Conservation (phyloP, 164 flowering plant species). For the Liquidambar formosana region DNA sequence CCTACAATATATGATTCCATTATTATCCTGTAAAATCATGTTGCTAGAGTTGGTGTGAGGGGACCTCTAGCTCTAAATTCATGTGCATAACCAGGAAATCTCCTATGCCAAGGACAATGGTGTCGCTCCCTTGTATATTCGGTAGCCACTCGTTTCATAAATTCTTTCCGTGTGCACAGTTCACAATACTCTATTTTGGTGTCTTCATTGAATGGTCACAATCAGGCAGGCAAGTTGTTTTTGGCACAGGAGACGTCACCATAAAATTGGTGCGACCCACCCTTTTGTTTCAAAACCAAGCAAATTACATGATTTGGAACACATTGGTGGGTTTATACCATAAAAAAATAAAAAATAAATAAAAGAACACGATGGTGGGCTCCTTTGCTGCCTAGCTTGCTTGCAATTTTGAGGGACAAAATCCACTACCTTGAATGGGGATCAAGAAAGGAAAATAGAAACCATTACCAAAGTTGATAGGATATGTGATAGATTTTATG, state of each 20-base stretch:
- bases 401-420: no score
- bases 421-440: no score
- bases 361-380: background rate
- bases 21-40: background rate
- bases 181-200: conserved; percentile 3
- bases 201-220: conserved; percentile 23
- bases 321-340: no score
- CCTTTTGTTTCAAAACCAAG: background rate
- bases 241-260: conserved; percentile 8
- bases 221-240: conserved; percentile 11
- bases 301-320: no score
- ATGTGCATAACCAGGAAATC: conserved; percentile 17
- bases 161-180: conserved; percentile 13
- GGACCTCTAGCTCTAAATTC: background rate
- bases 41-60: background rate
- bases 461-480: no score
- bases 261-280: background rate
- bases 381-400: background rate
- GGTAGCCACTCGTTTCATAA: conserved; percentile 5
- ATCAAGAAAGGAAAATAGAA: no score
- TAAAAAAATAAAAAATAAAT: no score
- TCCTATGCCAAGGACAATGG: conserved; percentile 5
- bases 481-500: no score
- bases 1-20: background rate
- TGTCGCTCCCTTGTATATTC: background rate